Percentiles rank a stretch among this genome's conserved stretches.
Conservation (phyloP, 176 grass and related monocot species). For the bread wheat (Triticum aestivum) region IWGSC_CS_RefSeq_v2.1 NC_057802.1:167937486-167937985, state of each 20-base stretch:
- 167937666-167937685: not conserved
- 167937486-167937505: no score
- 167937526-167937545: no score
- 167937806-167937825: not conserved
- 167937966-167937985: conserved; percentile 44
- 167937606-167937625: not conserved
- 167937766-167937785: not conserved
- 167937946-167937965: conserved; percentile 45
- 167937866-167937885: not conserved
- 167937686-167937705: conserved; percentile 12
- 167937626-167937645: not conserved
- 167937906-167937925: conserved; percentile 60
- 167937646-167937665: not conserved
- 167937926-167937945: conserved; percentile 42
- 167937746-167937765: not conserved
- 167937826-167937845: not conserved
- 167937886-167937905: conserved; percentile 42
- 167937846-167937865: not conserved
- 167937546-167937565: no score
- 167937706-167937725: not conserved
- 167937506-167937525: no score
- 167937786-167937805: not conserved
- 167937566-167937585: no score
- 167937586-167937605: no score
- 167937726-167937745: not conserved